Conservation (phyloP, 2,329 filamentous ascomycete species). For the Microdochium trichocladiopsis region DNA sequence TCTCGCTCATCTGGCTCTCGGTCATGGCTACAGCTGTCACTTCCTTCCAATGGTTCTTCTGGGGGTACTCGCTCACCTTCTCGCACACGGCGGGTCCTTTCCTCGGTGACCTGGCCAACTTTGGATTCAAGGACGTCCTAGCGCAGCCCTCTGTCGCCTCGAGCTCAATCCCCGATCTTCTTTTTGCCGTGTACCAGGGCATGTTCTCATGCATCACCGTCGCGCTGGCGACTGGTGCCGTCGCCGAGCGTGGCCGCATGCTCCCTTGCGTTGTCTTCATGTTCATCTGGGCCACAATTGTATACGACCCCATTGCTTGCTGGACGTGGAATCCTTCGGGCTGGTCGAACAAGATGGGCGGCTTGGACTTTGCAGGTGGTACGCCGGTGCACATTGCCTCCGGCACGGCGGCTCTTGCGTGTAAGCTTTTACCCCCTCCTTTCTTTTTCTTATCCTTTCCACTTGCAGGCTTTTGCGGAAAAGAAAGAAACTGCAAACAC, state of each 20-base stretch:
- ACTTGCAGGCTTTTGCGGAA: too few relatives aligned
- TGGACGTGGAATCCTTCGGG: slow-evolving; percentile 88
- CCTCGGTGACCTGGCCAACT: slow-evolving; percentile 73
- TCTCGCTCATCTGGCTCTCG: slow-evolving; percentile 86
- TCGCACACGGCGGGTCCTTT: slow-evolving; percentile 70
- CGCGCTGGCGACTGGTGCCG: slow-evolving; percentile 75
- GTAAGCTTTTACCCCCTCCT: slow-evolving; percentile 12
- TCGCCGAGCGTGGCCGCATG: slow-evolving; percentile 82
- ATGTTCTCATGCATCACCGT: slow-evolving; percentile 87
- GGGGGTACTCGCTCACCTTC: slow-evolving; percentile 79
- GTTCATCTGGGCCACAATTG: slow-evolving; percentile 84
- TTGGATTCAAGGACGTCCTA: slow-evolving; percentile 72
- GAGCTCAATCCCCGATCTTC: slow-evolving; percentile 66
- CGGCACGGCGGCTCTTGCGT: slow-evolving; percentile 76
- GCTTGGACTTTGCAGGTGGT: slow-evolving; percentile 82
- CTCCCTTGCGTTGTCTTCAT: slow-evolving; percentile 86
- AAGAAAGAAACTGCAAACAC: too few relatives aligned
- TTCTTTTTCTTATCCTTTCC: background rate
- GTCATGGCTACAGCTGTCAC: slow-evolving; percentile 80
- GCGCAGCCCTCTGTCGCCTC: slow-evolving; percentile 70
- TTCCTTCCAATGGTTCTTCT: slow-evolving; percentile 93
- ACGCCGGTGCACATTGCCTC: slow-evolving; percentile 87
- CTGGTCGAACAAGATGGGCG: slow-evolving; percentile 74
- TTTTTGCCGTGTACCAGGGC: slow-evolving; percentile 82
- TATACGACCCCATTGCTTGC: slow-evolving; percentile 90